These are phyloP conservation scores for Curvularia sp. DNA, from an alignment of 2,329 filamentous ascomycete genomes.

Conservation along the genomic window DNA sequence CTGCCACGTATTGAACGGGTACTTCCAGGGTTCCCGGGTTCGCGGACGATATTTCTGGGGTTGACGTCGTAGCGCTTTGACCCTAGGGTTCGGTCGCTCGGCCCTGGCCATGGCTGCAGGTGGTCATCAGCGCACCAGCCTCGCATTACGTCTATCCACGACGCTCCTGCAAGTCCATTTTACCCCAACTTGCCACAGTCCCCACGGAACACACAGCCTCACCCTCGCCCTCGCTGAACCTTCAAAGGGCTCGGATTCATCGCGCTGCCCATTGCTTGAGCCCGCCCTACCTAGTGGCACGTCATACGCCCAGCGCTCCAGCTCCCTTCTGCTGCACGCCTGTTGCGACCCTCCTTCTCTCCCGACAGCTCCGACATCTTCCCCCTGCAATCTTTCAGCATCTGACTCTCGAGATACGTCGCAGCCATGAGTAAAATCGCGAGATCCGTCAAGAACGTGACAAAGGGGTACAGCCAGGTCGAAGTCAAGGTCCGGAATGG, in stretches of 20 bases:
- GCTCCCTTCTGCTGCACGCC: conserved; percentile 14
- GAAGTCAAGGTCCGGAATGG: conserved; percentile 83
- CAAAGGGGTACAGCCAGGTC: conserved; percentile 94
- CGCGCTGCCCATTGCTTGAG: conserved; percentile 15
- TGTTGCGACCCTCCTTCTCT: conserved; percentile 15
- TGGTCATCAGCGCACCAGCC: conserved; percentile 20
- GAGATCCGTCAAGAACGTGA: conserved; percentile 97
- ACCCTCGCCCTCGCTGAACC: conserved; percentile 9
- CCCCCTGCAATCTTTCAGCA: conserved; percentile 1
- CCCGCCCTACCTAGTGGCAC: conserved; percentile 13
- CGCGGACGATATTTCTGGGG: conserved; percentile 4
- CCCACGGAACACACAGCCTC: conserved; percentile 9
- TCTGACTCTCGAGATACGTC: conserved; percentile 4
- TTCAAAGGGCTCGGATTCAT: background rate
- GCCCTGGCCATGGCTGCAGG: conserved; percentile 12
- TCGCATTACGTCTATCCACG: conserved; percentile 20
- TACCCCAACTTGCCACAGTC: conserved; percentile 19
- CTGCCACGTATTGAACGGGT: background rate
- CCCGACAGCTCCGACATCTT: conserved; percentile 12
- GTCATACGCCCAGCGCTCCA: conserved; percentile 20
- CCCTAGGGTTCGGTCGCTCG: conserved; percentile 19
- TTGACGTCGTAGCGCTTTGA: conserved; percentile 20
- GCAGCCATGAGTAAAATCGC: conserved; percentile 91
- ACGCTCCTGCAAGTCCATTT: conserved; percentile 17
- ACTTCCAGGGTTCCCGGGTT: background rate